phyloP scores from a whole-genome alignment of 2,329 filamentous ascomycete genomes.

The Knufia petricola region DNA sequence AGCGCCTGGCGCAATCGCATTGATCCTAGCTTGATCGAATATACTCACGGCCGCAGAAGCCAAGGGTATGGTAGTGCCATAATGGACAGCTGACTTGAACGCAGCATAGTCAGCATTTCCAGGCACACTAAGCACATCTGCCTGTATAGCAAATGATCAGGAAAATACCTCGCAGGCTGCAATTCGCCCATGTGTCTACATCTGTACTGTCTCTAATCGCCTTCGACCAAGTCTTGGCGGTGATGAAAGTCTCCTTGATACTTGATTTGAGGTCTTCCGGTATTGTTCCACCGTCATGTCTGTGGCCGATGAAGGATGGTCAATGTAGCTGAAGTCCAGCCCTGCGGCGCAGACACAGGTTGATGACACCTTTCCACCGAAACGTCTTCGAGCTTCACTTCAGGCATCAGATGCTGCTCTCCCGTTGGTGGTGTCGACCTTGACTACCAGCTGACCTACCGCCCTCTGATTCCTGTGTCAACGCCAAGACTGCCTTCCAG shows the following conservation, averaged over 20 bases:
- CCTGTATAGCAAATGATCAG: conserved; percentile 40
- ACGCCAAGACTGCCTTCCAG: conserved; percentile 32
- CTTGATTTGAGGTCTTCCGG: conserved; percentile 35
- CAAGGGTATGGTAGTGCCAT: conserved; percentile 34
- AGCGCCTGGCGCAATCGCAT: conserved; percentile 39
- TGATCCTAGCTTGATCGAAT: conserved; percentile 33
- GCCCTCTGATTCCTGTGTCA: conserved; percentile 34
- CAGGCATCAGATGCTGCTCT: conserved; percentile 29
- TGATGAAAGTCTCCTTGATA: conserved; percentile 36
- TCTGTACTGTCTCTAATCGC: conserved; percentile 24
- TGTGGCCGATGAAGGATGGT: conserved; percentile 30
- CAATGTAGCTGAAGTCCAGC: conserved; percentile 35
- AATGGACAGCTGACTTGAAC: conserved; percentile 39
- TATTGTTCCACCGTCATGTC: conserved; percentile 35
- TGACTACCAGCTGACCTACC: conserved; percentile 32
- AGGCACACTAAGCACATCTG: conserved; percentile 37
- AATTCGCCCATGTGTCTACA: conserved; percentile 9
- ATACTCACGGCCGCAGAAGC: conserved; percentile 32
- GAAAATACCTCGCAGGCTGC: conserved; percentile 27
- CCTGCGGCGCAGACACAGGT: conserved; percentile 36
- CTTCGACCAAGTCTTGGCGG: conserved; percentile 35
- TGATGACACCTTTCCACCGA: conserved; percentile 30
- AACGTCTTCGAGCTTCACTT: conserved; percentile 25
- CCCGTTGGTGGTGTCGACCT: conserved; percentile 30
- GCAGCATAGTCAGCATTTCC: conserved; percentile 37